Base-by-base conservation (phyloP, 225 moss, liverwort and hornwort genomes). In the Lunularia cruciata region DNA sequence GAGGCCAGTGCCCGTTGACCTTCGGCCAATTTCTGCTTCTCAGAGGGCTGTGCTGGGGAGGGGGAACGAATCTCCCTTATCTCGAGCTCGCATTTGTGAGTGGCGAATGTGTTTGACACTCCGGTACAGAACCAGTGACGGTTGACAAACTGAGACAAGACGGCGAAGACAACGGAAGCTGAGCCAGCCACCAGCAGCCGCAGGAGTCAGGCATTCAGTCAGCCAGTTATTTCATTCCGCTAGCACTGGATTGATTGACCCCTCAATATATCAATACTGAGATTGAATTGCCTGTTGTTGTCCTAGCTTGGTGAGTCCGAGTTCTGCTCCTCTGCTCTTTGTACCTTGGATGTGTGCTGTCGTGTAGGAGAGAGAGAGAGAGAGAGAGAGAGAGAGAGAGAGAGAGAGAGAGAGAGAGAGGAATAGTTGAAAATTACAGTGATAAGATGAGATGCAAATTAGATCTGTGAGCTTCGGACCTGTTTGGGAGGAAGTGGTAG, bases 41-140 rank as follows among this genome's bases (percentile, higher is more conserved):
- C 43, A 10, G 43, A n/a, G n/a, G n/a, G n/a, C n/a, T n/a, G 43
- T 16, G 1, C 43, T 43, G 43, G 43, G 43, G 12, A 11, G 43
- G 16, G 43, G 11, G 8, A 25, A 28, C 28, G 27, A 26, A 9
- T 52, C 12, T 5, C 13, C 54, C 3, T 54, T 28, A 54, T n/a
- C n/a, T n/a, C n/a, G n/a, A n/a, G n/a, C 27, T 54, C 26, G 54
- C 54, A 54, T 54, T 28, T 54, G 54, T 52, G 22, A 52, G 26
- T 23, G 52, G 9, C 22, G 23, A 23, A 23, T 1, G 3, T 9
- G 51, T 22, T 4, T 22, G 8, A 27, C 10, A 53, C 25, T 53
- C 3, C 53, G 3, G 43, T 43, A 16, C 11, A 16, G 43, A 43
- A 43, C 16, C 43, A 16, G 12, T 28, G 54, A 54, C 54, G 26